A percentile compares a stretch with the other conserved stretches of the same genome.
phyloP scores from a whole-genome alignment of 352 stramenopile genomes.

The Phytophthora capsici region DNA sequence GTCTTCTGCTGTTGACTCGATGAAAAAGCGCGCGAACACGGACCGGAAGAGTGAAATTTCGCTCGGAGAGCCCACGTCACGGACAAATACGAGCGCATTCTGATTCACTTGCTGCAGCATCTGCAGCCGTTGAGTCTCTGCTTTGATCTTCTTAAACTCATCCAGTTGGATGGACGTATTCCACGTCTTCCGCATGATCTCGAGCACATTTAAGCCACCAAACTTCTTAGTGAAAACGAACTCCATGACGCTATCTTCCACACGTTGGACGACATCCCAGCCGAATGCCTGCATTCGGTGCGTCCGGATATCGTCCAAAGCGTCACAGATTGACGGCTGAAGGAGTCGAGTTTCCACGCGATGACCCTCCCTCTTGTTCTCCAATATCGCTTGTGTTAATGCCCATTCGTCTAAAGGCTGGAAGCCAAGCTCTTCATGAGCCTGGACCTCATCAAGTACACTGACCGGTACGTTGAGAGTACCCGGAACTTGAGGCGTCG shows the following conservation, averaged over 20 bases:
- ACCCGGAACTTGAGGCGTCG: neutral
- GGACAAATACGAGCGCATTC: conserved; percentile 35
- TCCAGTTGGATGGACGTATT: conserved; percentile 30
- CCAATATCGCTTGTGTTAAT: conserved; percentile 40
- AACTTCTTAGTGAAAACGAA: conserved; percentile 48
- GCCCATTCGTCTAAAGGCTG: conserved; percentile 24
- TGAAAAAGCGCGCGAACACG: conserved; percentile 41
- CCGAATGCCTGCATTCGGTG: conserved; percentile 36
- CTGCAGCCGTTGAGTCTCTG: conserved; percentile 35
- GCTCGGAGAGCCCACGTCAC: conserved; percentile 44
- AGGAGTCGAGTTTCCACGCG: conserved; percentile 30
- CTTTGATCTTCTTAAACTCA: conserved; percentile 37
- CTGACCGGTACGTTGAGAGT: neutral
- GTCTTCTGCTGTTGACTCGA: conserved; percentile 21
- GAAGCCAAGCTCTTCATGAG: conserved; percentile 38
- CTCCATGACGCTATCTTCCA: conserved; percentile 31
- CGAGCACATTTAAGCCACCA: conserved; percentile 22
- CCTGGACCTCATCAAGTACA: conserved; percentile 25
- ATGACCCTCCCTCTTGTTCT: conserved; percentile 26
- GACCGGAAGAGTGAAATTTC: conserved; percentile 36
- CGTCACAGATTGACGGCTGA: neutral
- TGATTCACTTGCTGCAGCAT: conserved; percentile 35
- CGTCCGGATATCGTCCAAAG: neutral
- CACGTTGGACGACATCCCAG: conserved; percentile 38
- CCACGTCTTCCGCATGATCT: conserved; percentile 45